phyloP scores from a whole-genome alignment of 1,139 yeast species.

The Candida sp. region DNA sequence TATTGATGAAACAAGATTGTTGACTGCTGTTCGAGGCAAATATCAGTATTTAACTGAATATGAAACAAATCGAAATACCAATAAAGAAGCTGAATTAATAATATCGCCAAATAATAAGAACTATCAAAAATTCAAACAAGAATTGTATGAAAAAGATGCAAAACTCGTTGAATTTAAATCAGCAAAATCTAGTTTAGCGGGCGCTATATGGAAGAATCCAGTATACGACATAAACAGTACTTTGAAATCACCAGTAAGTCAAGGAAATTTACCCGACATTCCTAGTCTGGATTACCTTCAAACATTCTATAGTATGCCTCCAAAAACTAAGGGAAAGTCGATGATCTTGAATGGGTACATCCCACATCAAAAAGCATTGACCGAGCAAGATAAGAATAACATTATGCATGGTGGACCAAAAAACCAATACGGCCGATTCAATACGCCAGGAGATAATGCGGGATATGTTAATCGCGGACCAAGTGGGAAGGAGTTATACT shows the following conservation, averaged over 20 bases:
- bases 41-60: constrained; percentile 63
- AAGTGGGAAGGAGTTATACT: constrained; percentile 30
- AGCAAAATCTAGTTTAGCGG: constrained; percentile 62
- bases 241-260: constrained; percentile 59
- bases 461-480: constrained; percentile 44
- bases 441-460: constrained; percentile 29
- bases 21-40: constrained; percentile 61
- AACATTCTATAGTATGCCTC: constrained; percentile 56
- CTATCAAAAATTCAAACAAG: constrained; percentile 31
- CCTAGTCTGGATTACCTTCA: constrained; percentile 54
- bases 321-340: constrained; percentile 60
- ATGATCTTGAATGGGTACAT: constrained; percentile 82
- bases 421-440: constrained; percentile 26
- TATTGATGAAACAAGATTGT: constrained; percentile 76
- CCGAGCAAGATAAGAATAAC: constrained; percentile 67
- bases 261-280: constrained; percentile 55
- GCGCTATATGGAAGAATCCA: constrained; percentile 46
- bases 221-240: constrained; percentile 46
- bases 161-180: constrained; percentile 40
- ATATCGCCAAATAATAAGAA: constrained; percentile 56
- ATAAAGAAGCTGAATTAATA: constrained; percentile 58
- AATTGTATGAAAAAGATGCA: constrained; percentile 29
- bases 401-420: constrained; percentile 40
- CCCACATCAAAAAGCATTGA: constrained; percentile 57
- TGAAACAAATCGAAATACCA: constrained; percentile 70